These are phyloP conservation scores for Boletus patriciae DNA, from an alignment of 768 basidiomycete genomes.

Conservation along the genomic window DNA sequence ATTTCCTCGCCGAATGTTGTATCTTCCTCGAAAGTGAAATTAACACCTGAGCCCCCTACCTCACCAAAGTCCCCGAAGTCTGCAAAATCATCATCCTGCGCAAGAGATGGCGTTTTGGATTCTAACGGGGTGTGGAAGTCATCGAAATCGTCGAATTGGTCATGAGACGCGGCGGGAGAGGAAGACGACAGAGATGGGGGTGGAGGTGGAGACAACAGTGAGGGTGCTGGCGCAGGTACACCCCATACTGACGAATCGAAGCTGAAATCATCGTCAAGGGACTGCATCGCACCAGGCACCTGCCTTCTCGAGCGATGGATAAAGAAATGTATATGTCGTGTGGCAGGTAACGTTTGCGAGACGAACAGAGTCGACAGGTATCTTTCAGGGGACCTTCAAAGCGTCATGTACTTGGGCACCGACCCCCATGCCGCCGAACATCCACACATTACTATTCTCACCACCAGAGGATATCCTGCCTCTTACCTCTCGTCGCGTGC, in stretches of 20 bases:
- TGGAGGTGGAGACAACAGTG: constrained; percentile 30
- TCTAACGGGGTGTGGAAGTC: constrained; percentile 49
- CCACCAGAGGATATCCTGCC: constrained; percentile 51
- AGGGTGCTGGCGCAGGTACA: constrained; percentile 38
- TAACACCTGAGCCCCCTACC: constrained; percentile 40
- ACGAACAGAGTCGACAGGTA: background rate
- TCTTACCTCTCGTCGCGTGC: constrained; percentile 60
- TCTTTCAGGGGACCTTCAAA: background rate
- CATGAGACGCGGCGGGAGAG: constrained; percentile 30
- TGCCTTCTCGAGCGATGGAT: background rate
- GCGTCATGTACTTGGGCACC: background rate
- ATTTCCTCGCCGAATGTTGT: constrained; percentile 14
- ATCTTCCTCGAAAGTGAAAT: constrained; percentile 41
- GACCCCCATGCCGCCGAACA: constrained; percentile 19
- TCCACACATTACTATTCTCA: constrained; percentile 61
- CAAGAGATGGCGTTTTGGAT: constrained; percentile 42
- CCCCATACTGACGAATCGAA: constrained; percentile 79
- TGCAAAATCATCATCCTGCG: constrained; percentile 73
- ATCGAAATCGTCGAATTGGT: constrained; percentile 54
- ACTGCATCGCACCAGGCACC: constrained; percentile 14
- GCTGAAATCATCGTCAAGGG: constrained; percentile 71
- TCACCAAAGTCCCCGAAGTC: constrained; percentile 90
- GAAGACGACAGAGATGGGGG: constrained; percentile 22
- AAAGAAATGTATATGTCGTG: constrained; percentile 14
- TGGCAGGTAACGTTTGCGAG: constrained; percentile 3